Percentiles rank a stretch among this genome's conserved stretches.
Conservation (phyloP, 169 alveolate genomes). For the Cryptosporidium baileyi region DNA sequence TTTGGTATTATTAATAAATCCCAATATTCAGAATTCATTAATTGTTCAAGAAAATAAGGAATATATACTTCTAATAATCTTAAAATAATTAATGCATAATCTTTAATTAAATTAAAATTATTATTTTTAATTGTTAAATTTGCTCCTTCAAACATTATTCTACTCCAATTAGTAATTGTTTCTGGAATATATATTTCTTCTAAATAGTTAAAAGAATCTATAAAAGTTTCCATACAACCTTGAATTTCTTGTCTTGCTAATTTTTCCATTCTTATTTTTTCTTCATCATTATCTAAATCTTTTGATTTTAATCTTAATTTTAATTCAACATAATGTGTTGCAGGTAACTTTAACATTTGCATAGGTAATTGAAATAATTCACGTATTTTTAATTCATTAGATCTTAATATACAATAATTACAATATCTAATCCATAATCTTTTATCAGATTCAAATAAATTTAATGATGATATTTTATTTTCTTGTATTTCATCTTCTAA, state of each 20-base stretch:
- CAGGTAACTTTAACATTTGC: conserved; percentile 64
- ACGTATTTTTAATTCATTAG: conserved; percentile 30
- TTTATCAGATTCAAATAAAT: neutral
- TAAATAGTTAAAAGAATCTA: neutral
- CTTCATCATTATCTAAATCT: neutral
- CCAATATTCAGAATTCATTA: conserved; percentile 52
- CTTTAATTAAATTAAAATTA: conserved; percentile 7
- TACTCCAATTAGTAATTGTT: conserved; percentile 56
- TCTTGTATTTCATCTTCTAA: neutral
- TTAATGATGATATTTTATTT: neutral
- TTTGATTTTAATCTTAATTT: conserved; percentile 21
- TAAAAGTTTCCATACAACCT: conserved; percentile 58
- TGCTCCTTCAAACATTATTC: conserved; percentile 40
- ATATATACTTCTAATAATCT: conserved; percentile 20
- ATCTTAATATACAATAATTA: conserved; percentile 38
- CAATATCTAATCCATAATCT: conserved; percentile 60
- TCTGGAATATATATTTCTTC: conserved; percentile 12
- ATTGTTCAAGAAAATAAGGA: conserved; percentile 29
- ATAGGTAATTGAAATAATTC: conserved; percentile 58
- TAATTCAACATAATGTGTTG: conserved; percentile 44
- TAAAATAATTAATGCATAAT: conserved; percentile 24
- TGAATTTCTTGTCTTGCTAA: conserved; percentile 61
- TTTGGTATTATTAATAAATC: conserved; percentile 49
- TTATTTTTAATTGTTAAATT: neutral
- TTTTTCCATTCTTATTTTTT: conserved; percentile 52